Evolutionary conservation across 768 basidiomycete genomes (phyloP).

Genomic region (Russula olivacea): DNA sequence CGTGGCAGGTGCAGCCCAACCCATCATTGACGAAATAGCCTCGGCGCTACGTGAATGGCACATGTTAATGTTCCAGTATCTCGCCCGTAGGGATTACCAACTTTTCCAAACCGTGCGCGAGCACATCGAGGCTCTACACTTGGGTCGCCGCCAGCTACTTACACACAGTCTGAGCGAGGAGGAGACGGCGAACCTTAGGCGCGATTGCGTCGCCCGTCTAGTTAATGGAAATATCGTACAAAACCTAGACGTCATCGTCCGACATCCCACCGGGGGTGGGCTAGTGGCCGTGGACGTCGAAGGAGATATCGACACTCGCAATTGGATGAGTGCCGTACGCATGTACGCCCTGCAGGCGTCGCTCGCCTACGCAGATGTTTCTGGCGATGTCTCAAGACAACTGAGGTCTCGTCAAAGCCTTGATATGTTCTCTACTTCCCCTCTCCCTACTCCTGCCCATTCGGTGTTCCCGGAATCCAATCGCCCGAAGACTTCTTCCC

Average conservation of each 20-base stretch:
- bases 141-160: constrained; percentile 86
- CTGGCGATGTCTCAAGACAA: constrained; percentile 33
- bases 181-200: constrained; percentile 73
- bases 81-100: constrained; percentile 82
- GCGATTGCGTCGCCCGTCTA: constrained; percentile 81
- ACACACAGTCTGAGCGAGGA: constrained; percentile 82
- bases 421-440: constrained; percentile 41
- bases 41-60: constrained; percentile 97
- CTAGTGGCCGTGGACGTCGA: constrained; percentile 88
- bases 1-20: constrained; percentile 70
- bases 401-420: constrained; percentile 36
- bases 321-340: constrained; percentile 82
- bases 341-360: constrained; percentile 90
- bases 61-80: constrained; percentile 83
- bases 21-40: constrained; percentile 95
- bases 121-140: constrained; percentile 86
- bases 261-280: constrained; percentile 87
- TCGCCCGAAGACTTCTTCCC: constrained; percentile 33
- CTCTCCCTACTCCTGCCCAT: constrained; percentile 56
- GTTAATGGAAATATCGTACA: constrained; percentile 90
- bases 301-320: constrained; percentile 70
- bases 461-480: constrained; percentile 65
- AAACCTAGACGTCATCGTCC: constrained; percentile 91
- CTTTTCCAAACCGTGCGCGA: constrained; percentile 81
- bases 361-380: constrained; percentile 65